These are phyloP conservation scores for Coelastrella sp. DNA, from an alignment of 139 green algal species.

Conservation along the genomic window DNA sequence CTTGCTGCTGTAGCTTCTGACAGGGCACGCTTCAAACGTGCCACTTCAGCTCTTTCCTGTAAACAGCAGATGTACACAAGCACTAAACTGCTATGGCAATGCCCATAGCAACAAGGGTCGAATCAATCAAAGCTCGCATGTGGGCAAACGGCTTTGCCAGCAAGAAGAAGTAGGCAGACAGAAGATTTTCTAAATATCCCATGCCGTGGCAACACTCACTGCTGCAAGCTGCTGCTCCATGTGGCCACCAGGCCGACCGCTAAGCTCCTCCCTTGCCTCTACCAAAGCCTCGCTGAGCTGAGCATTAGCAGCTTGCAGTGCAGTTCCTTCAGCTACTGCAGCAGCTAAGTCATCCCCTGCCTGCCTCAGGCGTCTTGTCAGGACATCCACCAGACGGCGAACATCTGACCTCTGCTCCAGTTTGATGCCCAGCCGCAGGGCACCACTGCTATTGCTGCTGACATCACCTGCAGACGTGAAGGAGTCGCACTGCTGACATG, in stretches of 20 bases:
- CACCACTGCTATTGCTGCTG: neutral
- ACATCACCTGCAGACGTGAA: neutral
- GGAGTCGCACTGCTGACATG: too few species aligned
- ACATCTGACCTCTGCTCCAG: constrained; percentile 68
- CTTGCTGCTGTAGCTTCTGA: constrained; percentile 32
- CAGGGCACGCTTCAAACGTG: neutral
- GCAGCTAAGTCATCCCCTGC: constrained; percentile 43
- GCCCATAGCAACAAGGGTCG: neutral
- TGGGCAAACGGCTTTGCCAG: too few species aligned
- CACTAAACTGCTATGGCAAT: neutral
- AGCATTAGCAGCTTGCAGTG: constrained; percentile 10
- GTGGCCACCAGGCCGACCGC: neutral
- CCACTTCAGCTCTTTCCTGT: constrained; percentile 36
- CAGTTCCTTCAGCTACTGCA: constrained; percentile 43
- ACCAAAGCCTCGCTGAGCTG: constrained; percentile 24
- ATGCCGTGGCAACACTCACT: too few species aligned
- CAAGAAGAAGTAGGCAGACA: too few species aligned
- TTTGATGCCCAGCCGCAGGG: constrained; percentile 65
- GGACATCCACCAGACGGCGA: constrained; percentile 58
- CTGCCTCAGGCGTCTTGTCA: constrained; percentile 41
- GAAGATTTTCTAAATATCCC: too few species aligned
- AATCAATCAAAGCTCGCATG: too few species aligned
- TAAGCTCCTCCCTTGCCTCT: constrained; percentile 20
- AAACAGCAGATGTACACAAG: neutral
- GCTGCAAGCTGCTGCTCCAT: constrained; percentile 22